Evolutionary conservation across 75 land plant species (phyloP), one percentile per base, ranked within the genome.

Genomic region (Chamaecyparis obtusa): DNA sequence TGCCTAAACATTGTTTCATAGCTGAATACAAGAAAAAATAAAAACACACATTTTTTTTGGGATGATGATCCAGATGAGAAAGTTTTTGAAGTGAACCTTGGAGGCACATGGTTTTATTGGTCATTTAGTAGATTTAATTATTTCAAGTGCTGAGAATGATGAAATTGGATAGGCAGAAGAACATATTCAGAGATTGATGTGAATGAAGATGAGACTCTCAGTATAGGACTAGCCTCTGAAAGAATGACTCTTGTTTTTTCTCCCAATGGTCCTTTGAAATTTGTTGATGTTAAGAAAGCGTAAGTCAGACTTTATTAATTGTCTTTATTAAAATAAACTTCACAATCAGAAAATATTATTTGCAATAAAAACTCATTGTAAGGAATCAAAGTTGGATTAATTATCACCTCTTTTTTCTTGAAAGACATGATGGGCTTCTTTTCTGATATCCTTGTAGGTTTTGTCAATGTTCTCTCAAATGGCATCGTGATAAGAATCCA

Each of bases 401-500:
- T 69, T 79, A n/a, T 84, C 32, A 48, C n/a, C 3, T 27, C 19
- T 17, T 30, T 37, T 8, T 30, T 33, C 16, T 32, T 43, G 14
- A 54, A 39, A 37, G 16, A 1, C 67, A n/a, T 0, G 19, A 49
- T 87, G 75, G 17, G 11, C 57, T 36, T 60, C 39, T n/a, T 37
- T 64, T 36, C 37, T 56, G 64, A 43, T 57, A 30, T 78, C 74
- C n/a, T 2, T 46, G 86, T 93, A 97, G 99, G 51, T 97, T 97
- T 86, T 95, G 95, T 78, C 89, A 87, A 64, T 94, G 93, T 84
- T 97, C 99, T 83, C 87, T 97, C 69, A 95, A 93, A 84, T 97
- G 99, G 99, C 99, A 97, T 90, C 99, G 97, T 30, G 99, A 97
- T 88, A 92, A 92, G 55, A 95, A 97, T 86, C 93, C 90, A 83